Percentiles rank a stretch among this genome's conserved stretches.
phyloP scores from a whole-genome alignment of 108 stramenopile genomes.

The Skeletonema menzelii region DNA sequence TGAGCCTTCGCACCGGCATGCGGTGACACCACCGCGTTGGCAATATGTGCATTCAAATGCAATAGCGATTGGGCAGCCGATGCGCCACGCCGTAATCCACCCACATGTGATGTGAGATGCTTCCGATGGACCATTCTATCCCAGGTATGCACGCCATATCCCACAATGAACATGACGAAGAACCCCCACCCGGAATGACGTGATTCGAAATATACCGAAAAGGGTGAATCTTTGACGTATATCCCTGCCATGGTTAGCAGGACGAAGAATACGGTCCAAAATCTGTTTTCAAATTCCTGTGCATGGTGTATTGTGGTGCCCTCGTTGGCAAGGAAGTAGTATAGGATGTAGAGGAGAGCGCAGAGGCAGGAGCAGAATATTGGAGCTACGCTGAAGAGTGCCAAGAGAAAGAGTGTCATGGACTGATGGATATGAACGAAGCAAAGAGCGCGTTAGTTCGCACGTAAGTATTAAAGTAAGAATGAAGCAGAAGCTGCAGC shows the following conservation, averaged over 20 bases:
- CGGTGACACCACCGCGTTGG: not conserved
- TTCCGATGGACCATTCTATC: conserved; percentile 83
- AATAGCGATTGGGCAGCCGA: conserved; percentile 51
- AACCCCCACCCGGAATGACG: conserved; percentile 65
- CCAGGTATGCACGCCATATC: conserved; percentile 86
- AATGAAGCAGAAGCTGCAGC: not conserved
- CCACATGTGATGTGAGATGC: conserved; percentile 54
- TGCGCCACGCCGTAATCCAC: conserved; percentile 54
- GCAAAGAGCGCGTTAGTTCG: conserved; percentile 1
- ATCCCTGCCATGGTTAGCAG: conserved; percentile 76
- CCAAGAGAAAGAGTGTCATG: conserved; percentile 62
- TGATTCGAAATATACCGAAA: conserved; percentile 60
- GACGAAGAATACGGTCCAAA: conserved; percentile 89
- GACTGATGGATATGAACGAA: conserved; percentile 28
- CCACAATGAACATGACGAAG: conserved; percentile 60
- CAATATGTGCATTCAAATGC: conserved; percentile 39
- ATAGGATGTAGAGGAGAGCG: conserved; percentile 75
- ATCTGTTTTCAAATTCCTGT: conserved; percentile 93
- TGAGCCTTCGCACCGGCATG: not conserved
- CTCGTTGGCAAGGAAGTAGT: conserved; percentile 87
- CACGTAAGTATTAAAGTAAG: not conserved
- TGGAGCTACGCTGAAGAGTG: conserved; percentile 81
- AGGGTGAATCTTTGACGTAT: conserved; percentile 87
- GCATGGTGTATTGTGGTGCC: conserved; percentile 79
- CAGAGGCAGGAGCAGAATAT: conserved; percentile 75